Evolutionary conservation across 768 basidiomycete genomes (phyloP), one percentile per base, ranked within the genome.

Genomic region (Sarcomyxa edulis): DNA sequence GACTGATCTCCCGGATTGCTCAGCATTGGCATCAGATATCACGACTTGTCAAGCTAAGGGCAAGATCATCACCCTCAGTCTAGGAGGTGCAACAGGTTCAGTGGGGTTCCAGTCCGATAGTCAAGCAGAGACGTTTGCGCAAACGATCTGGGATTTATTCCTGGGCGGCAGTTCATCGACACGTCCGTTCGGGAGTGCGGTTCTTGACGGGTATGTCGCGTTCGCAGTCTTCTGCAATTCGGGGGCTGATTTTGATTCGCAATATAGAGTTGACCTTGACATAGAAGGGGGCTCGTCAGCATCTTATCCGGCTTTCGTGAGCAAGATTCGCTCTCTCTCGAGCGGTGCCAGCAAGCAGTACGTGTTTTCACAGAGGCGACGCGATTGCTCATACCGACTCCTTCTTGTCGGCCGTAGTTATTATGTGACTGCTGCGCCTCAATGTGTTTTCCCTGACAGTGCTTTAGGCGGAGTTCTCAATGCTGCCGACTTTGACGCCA

Each of bases 121-220:
- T 2, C 72, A 83, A 47, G 84, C 76, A 2, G 49, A 58, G 9
- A 54, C 64, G 3, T 86, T 83, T 52, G 84, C 77, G 0, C 64
- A 78, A 37, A 77, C 75, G 0, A 75, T 88, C 36, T 87, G 85
- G 85, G 65, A 83, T 51, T 43, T 82, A 34, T 85, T 86, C 56
- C 61, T 87, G 20, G 84, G 83, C 14, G 68, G 67, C 11, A 59
- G 48, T 28, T 71, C 68, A 10, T 62, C 66, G 19, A 82, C 74
- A 11, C 70, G 84, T 42, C 85, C 84, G 0, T 88, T 88, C 48
- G 85, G 85, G 18, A 57, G 47, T 43, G 85, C 83, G 3, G 69
- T 85, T 35, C 65, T 88, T 18, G 84, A 87, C 48, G 85, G 85
- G 83, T 84, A 42, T 44, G 60, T 32, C 6, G 30, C n/a, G n/a